These are phyloP conservation scores for Raphidocelis subcapitata DNA, from an alignment of 139 green algal genomes.

Conservation along the genomic window DNA sequence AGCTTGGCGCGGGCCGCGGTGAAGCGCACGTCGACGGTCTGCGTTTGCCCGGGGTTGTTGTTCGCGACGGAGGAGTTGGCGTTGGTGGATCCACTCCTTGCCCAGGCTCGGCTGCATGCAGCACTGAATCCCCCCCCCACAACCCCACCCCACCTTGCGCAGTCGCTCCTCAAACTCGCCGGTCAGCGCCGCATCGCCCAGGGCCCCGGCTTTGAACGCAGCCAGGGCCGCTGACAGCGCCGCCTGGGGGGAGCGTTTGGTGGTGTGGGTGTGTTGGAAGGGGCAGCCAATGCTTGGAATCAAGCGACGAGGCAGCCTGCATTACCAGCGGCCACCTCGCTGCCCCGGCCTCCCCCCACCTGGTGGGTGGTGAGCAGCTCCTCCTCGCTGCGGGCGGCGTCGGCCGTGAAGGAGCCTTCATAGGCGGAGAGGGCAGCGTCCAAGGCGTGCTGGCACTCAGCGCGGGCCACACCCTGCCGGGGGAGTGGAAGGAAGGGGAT, in stretches of 20 bases:
- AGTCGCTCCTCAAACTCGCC: constrained; percentile 17
- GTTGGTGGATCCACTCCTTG: too few relatives aligned
- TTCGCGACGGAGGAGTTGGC: too few relatives aligned
- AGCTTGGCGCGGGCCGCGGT: neutral
- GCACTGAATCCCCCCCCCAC: too few relatives aligned
- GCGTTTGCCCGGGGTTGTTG: too few relatives aligned
- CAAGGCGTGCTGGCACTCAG: constrained; percentile 41
- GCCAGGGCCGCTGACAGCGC: constrained; percentile 8
- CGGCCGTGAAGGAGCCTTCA: constrained; percentile 1
- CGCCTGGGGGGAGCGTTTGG: constrained; percentile 1
- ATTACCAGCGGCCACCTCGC: too few relatives aligned
- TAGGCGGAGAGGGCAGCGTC: constrained; percentile 37
- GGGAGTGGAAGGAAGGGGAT: too few relatives aligned
- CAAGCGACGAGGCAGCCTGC: too few relatives aligned
- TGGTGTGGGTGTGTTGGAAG: too few relatives aligned
- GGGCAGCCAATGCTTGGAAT: too few relatives aligned
- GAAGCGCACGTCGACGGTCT: too few relatives aligned
- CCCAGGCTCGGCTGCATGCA: too few relatives aligned
- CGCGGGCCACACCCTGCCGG: constrained; percentile 48
- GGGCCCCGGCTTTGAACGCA: constrained; percentile 1
- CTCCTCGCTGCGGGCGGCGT: neutral
- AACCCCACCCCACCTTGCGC: neutral
- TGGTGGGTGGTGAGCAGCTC: constrained; percentile 1
- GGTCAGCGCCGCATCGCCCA: constrained; percentile 19
- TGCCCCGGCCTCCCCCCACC: neutral